Percentiles rank a stretch among this genome's conserved stretches.
These are phyloP conservation scores for Boletus reticuloceps DNA, from an alignment of 768 basidiomycete genomes.

Conservation along the genomic window DNA sequence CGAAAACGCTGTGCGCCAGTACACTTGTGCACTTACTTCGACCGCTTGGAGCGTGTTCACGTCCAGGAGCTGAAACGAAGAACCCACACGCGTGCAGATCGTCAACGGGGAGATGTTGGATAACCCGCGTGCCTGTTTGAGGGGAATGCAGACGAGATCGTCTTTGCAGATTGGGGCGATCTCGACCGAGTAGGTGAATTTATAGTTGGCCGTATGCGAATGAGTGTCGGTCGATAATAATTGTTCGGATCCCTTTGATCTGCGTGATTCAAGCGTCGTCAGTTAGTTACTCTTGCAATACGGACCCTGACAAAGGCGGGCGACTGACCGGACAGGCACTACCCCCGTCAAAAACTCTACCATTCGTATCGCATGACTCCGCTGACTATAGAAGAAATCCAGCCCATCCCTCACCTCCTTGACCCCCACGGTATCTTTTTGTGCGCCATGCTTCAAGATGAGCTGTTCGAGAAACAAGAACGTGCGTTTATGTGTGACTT, in stretches of 20 bases:
- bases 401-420: conserved; percentile 93
- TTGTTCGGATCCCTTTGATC: conserved; percentile 93
- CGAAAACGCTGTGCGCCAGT: conserved; percentile 92
- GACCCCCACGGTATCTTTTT: conserved; percentile 92
- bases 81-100: conserved; percentile 88
- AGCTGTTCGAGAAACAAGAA: conserved; percentile 97
- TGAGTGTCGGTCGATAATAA: conserved; percentile 92
- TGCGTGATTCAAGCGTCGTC: conserved; percentile 26
- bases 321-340: conserved; percentile 77
- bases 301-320: not conserved
- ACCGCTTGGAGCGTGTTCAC: conserved; percentile 79
- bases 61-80: conserved; percentile 88
- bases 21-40: conserved; percentile 75
- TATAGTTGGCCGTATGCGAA: conserved; percentile 90
- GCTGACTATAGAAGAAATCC: conserved; percentile 93
- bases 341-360: conserved; percentile 87
- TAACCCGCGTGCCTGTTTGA: conserved; percentile 75
- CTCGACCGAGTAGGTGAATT: conserved; percentile 96
- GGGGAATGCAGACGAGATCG: conserved; percentile 88
- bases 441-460: conserved; percentile 93
- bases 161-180: conserved; percentile 98
- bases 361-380: conserved; percentile 95
- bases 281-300: not conserved
- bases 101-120: conserved; percentile 88
- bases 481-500: conserved; percentile 96